Evolutionary conservation across 2,329 filamentous ascomycete species (phyloP).

Genomic region (Sporothrix globosa): DNA sequence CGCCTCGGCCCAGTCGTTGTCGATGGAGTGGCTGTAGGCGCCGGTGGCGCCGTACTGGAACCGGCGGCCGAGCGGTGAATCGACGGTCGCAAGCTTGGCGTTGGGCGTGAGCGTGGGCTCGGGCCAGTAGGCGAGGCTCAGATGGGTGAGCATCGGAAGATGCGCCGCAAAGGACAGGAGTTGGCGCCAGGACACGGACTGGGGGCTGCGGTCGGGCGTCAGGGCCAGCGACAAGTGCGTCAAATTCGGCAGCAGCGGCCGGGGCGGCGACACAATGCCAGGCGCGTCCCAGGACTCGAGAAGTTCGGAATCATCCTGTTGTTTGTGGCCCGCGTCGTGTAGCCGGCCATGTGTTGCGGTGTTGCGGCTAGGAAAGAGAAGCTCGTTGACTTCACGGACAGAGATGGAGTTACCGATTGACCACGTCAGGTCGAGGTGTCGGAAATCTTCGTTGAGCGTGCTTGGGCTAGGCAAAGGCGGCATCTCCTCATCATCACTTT

Average conservation of each 20-base stretch:
- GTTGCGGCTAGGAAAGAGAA: constrained; percentile 49
- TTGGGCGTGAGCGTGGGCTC: constrained; percentile 61
- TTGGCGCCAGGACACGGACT: constrained; percentile 59
- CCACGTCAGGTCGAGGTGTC: constrained; percentile 58
- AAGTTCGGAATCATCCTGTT: constrained; percentile 37
- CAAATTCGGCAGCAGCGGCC: constrained; percentile 57
- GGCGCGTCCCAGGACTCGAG: constrained; percentile 59
- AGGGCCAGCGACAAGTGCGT: constrained; percentile 64
- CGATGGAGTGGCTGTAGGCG: constrained; percentile 60
- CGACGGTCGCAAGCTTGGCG: constrained; percentile 53
- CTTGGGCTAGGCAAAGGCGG: constrained; percentile 36
- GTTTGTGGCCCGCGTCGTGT: not conserved
- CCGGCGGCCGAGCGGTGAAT: constrained; percentile 48
- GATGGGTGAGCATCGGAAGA: constrained; percentile 59
- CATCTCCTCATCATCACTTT: constrained; percentile 38
- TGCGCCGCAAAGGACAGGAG: constrained; percentile 58
- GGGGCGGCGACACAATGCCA: constrained; percentile 41
- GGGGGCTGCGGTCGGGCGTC: constrained; percentile 32
- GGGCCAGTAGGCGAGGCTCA: constrained; percentile 66
- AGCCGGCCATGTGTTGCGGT: too few relatives aligned
- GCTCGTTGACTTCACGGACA: constrained; percentile 56
- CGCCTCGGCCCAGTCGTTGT: constrained; percentile 63
- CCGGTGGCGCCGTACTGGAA: constrained; percentile 60
- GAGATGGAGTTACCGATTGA: constrained; percentile 56
- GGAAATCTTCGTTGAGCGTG: constrained; percentile 52